Base-by-base conservation (phyloP, 805 yeast species). In the Candida nemodendra region DNA sequence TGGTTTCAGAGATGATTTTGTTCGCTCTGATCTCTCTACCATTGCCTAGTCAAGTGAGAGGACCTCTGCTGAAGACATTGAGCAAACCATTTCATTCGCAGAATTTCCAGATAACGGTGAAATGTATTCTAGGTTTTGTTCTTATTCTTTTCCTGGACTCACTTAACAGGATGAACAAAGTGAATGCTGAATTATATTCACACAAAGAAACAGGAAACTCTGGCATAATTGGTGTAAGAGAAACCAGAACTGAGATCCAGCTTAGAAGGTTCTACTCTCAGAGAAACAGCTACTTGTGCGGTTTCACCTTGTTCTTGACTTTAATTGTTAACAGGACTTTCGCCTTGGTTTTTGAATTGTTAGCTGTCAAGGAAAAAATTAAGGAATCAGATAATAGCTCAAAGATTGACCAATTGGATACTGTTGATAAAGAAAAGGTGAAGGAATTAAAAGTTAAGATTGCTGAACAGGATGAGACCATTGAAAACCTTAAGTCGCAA, bases 201-300 rank as follows among this genome's bases (percentile, higher is more conserved):
- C 45, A 52, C 4, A 51, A 53, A 17, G 51, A 47, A 15, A 41
- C 53, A 9, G 42, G 53, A 5, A 41, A 38, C 30, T 59, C 57
- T 34, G 53, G 58, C 5, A 50, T 63, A 21, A 51, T 62, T 35
- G 62, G 65, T 31, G 53, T 59, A 32, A 65, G 62, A 15, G 68
- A 68, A 42, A 91, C 85, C 52, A 73, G 96, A 42, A 68, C 88
- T 15, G 98, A 93, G 56, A 72, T 85, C 39, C 89, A 84, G 62
- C 93, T 96, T 16, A 78, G 96, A 64, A 77, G 89, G 56, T 93
- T 93, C 65, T 90, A 90, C 58, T 88, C 97, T 15, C 99, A 93
- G 68, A 80, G 99, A 68, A 93, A 93, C 71, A 79, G 89, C 82
- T 93, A 93, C 55, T 72, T 93, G 34, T 88, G 96, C 51, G 99